Percentiles rank a stretch among this genome's conserved stretches.
These are phyloP conservation scores for Micractinium conductrix DNA, from an alignment of 139 green algal species.

Conservation along the genomic window DNA sequence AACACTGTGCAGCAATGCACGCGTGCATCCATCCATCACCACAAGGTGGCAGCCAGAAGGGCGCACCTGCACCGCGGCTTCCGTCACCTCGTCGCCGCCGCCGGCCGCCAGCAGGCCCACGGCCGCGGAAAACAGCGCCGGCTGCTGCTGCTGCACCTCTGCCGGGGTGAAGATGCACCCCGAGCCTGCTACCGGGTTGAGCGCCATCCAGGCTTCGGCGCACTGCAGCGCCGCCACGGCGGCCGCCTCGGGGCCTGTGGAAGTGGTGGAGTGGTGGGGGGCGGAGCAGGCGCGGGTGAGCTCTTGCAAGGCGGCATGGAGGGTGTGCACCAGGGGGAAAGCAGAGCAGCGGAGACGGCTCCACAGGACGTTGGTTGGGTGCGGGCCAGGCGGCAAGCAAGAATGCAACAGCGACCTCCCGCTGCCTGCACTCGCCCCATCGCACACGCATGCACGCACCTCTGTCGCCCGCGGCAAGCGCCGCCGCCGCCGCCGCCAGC, in stretches of 20 bases:
- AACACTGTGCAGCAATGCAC: too few species aligned
- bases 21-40: too few species aligned
- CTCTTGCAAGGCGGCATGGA: neutral
- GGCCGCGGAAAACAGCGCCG: constrained; percentile 35
- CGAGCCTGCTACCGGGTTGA: constrained; percentile 39
- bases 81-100: constrained; percentile 10
- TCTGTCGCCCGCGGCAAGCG: neutral
- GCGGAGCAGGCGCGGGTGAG: neutral
- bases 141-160: constrained; percentile 34
- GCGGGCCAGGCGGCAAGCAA: too few species aligned
- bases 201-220: constrained; percentile 48
- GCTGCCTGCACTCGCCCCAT: too few species aligned
- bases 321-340: neutral
- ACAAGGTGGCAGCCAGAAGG: too few species aligned
- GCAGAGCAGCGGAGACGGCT: neutral
- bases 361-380: too few species aligned
- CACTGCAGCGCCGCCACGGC: constrained; percentile 40
- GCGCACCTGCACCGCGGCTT: constrained; percentile 41
- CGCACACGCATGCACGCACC: neutral
- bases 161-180: constrained; percentile 30
- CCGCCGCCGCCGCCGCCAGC: constrained; percentile 6
- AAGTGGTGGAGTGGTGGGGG: too few species aligned
- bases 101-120: constrained; percentile 35
- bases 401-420: too few species aligned
- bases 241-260: neutral